Evolutionary conservation across 768 basidiomycete species (phyloP), one percentile per base, ranked within the genome.

Genomic region (Termitomyces sp.): DNA sequence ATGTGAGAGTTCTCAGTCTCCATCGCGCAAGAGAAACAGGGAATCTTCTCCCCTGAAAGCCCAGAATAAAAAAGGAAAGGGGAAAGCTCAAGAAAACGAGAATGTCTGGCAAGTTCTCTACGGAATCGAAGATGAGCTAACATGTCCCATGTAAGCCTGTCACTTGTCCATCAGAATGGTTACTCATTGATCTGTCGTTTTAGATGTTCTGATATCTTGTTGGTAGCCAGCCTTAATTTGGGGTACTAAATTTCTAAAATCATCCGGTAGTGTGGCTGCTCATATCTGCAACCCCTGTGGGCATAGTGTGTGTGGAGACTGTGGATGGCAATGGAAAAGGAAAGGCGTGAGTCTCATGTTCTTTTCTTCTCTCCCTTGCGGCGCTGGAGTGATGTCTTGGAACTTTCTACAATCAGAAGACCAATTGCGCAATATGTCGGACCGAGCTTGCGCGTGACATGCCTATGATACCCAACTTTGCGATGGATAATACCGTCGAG

Each of bases 131-230:
- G 78, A 82, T 45, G 87, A 88, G 63, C 68, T 90, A 49, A 81
- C 73, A 16, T 91, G 89, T 68, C 81, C 89, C 1, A 87, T 91
- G 89, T 90, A 67, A 48, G 87, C 77, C 24, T 38, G 33, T 24
- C 28, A 14, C 57, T 33, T 13, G 14, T 51, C 50, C 41, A 49
- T 33, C 14, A 58, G 41, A 50, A 65, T 46, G 22, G 2, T 32
- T 16, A 20, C 47, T n/a, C n/a, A 22, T 38, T 32, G 22, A 53
- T 55, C 38, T 51, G 16, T 50, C 36, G 52, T 53, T 58, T 5
- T 60, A 90, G 88, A 67, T 91, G 89, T 60, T 87, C 74, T 69
- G 88, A 90, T 65, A 71, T 88, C 32, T 75, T 89, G 88, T 87
- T 67, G 64, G 85, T 72, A 28, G 33, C 7, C 9, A 22, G 10